Evolutionary conservation across 225 moss, liverwort and hornwort species (phyloP).

Genomic region (Asterella californica): DNA sequence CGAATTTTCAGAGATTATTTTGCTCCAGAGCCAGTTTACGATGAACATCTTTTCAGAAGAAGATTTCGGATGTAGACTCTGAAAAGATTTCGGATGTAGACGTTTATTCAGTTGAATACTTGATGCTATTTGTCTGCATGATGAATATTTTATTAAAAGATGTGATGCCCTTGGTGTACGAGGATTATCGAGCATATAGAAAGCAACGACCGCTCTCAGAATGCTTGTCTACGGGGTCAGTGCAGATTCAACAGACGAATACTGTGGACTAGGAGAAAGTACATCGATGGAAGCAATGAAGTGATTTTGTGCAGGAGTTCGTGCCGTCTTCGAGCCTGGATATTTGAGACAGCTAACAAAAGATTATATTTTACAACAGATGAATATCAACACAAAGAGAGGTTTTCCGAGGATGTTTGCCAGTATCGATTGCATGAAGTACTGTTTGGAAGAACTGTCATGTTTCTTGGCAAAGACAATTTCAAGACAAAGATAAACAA

Average conservation of each 20-base stretch:
- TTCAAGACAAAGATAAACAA: not conserved
- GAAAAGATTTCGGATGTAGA: no score
- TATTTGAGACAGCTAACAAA: conserved; percentile 1
- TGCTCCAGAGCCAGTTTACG: not conserved
- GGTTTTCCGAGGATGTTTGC: conserved; percentile 12
- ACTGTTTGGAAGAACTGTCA: conserved; percentile 13
- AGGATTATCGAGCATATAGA: no score
- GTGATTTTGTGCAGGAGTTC: not conserved
- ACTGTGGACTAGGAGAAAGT: conserved; percentile 3
- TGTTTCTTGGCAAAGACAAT: conserved; percentile 2
- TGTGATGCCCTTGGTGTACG: no score
- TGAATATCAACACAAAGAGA: not conserved
- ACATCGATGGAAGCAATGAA: not conserved
- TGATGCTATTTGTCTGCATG: no score
- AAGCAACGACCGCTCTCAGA: no score
- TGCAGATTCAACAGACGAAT: not conserved
- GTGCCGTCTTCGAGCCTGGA: not conserved
- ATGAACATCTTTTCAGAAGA: no score
- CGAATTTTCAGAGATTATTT: conserved; percentile 9
- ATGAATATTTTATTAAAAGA: no score
- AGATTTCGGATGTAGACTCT: no score
- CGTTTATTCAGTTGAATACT: no score
- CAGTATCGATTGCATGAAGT: conserved; percentile 1
- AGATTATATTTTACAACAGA: not conserved
- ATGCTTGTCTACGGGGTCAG: not conserved